These are phyloP conservation scores for Galerina sulciceps DNA, from an alignment of 768 basidiomycete genomes.

Conservation along the genomic window DNA sequence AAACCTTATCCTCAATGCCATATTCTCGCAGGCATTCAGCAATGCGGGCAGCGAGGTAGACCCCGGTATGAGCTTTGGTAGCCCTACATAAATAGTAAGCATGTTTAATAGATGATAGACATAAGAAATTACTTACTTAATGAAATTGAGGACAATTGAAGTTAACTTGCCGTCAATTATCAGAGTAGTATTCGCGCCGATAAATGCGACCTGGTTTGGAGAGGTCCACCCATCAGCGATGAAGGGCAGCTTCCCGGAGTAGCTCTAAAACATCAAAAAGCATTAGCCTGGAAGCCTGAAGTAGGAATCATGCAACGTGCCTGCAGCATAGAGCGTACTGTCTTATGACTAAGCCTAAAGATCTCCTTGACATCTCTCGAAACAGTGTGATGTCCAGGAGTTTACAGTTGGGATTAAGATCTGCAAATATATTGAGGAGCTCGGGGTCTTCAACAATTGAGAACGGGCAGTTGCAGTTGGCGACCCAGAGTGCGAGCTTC, in stretches of 20 bases:
- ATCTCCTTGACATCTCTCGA: background rate
- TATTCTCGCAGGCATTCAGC: constrained; percentile 18
- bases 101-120: background rate
- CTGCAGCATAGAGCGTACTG: background rate
- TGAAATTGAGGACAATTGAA: constrained; percentile 16
- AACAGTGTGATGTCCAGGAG: background rate
- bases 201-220: constrained; percentile 25
- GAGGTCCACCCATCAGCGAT: constrained; percentile 32
- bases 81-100: constrained; percentile 6
- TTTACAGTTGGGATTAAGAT: background rate
- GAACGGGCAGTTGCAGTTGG: background rate
- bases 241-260: constrained; percentile 24
- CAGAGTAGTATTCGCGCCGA: constrained; percentile 26
- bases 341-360: background rate
- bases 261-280: constrained; percentile 10
- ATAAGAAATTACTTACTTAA: constrained; percentile 10
- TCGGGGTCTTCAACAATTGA: background rate
- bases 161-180: constrained; percentile 20
- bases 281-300: too few relatives aligned
- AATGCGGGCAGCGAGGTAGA: constrained; percentile 1
- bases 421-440: background rate
- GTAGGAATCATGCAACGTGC: background rate
- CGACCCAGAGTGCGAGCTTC: background rate
- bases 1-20: constrained; percentile 32
- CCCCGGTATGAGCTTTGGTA: constrained; percentile 2